A percentile compares a stretch with the other conserved stretches of the same genome.
Conservation (phyloP, 306 rosid species). For the Quercus robur region DNA sequence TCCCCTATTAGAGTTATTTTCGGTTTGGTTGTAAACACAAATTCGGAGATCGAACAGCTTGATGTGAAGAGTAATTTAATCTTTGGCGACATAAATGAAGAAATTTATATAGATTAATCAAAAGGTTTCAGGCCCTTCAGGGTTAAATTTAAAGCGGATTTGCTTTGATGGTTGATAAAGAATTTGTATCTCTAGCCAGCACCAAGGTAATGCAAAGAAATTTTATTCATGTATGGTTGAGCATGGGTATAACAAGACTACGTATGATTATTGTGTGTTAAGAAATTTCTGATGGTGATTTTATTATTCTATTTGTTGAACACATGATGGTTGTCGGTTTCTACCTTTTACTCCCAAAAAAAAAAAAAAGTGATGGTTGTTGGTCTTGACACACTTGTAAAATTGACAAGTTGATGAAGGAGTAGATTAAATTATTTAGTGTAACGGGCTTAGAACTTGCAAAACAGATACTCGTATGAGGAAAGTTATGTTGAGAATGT, state of each 20-base stretch:
- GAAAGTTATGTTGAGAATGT: background rate
- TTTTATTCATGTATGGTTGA: background rate
- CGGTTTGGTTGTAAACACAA: background rate
- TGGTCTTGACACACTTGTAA: background rate
- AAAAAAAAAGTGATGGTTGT: background rate
- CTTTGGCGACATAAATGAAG: background rate
- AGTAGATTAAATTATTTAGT: background rate
- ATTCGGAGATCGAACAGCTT: background rate
- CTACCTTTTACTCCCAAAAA: no score
- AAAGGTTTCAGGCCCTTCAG: no score
- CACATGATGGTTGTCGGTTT: background rate
- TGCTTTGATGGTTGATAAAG: background rate
- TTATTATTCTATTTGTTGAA: background rate
- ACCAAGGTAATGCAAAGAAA: background rate
- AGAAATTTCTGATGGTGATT: no score
- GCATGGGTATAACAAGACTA: background rate
- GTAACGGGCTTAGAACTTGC: background rate
- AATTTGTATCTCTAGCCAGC: background rate
- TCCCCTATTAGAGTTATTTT: background rate
- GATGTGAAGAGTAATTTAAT: background rate
- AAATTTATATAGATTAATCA: background rate
- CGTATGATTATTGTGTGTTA: background rate
- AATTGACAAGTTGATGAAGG: background rate
- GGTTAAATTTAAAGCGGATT: background rate
- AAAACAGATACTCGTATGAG: background rate